Evolutionary conservation across 768 basidiomycete species (phyloP), one percentile per base, ranked within the genome.

Genomic region (Macrolepiota albuminosa): DNA sequence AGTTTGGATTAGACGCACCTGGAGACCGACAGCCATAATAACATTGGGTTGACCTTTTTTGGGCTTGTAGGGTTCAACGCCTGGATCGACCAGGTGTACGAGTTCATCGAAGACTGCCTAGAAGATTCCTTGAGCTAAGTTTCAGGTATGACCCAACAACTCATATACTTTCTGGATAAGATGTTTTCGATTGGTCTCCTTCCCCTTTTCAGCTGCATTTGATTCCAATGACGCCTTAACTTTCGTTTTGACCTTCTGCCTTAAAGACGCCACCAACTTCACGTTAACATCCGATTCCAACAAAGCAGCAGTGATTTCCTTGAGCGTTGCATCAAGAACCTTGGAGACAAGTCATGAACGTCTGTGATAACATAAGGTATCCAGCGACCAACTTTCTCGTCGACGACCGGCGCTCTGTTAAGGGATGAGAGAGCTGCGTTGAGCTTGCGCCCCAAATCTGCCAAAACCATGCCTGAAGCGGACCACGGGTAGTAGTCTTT

Each of bases 241-340:
- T 69, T 93, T 95, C 3, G 84, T 78, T 73, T 95, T 95, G 68
- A 98, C 93, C 72, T 93, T 94, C 63, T 89, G 86, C 63, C 94
- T 85, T 58, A 97, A 73, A 42, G 85, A 84, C 6, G 93, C 84
- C 21, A 98, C 97, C 24, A 98, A 84, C 72, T 96, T 97, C 67
- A 99, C 96, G 71, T 99, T 99, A 64, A 99, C 96, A 75, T 99
- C 97, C 21, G 95, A 89, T 73, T 98, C 95, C 47, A 99, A 83
- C 36, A 98, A 77, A 10, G 96, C 96, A 29, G 93, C 83, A 50
- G 92, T 94, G 63, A 99, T 91, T 75, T 97, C 94, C 75, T 98
- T 98, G 63, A 99, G 84, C 16, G 92, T 85, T 4, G 87, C 84
- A 78, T 99, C 97, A 69, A 99, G 86, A 51, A 93, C 92, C 95